Evolutionary conservation across 1,284 basidiomycete genomes (phyloP).

Genomic region (Anthracocystis setariae): DNA sequence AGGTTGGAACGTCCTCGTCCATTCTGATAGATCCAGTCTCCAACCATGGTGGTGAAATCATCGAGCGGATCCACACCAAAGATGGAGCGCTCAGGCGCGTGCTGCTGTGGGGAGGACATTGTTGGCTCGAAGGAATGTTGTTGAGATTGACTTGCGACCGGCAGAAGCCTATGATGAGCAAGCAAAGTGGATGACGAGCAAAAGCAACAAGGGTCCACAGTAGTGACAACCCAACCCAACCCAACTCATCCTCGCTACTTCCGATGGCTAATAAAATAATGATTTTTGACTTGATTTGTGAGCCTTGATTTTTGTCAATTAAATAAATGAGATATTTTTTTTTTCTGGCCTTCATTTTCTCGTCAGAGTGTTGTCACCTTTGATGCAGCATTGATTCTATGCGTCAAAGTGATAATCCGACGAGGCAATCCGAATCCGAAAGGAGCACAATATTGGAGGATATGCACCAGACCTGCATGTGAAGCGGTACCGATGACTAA

Average conservation of each 20-base stretch:
- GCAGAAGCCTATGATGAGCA: no score
- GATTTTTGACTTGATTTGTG: constrained; percentile 2
- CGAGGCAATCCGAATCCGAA: no score
- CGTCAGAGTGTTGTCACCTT: neutral
- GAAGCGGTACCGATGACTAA: no score
- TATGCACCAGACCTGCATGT: no score
- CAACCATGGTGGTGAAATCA: constrained; percentile 90
- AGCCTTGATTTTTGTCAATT: constrained; percentile 5
- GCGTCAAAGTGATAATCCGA: no score
- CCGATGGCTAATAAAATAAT: constrained; percentile 6
- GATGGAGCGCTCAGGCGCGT: constrained; percentile 79
- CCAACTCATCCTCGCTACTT: no score
- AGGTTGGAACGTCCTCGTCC: constrained; percentile 69
- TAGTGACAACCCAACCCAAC: constrained; percentile 11
- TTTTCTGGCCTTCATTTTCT: neutral
- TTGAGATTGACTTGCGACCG: no score
- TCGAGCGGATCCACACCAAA: constrained; percentile 92
- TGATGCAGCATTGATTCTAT: constrained; percentile 16
- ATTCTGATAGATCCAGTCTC: constrained; percentile 79
- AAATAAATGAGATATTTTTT: no score
- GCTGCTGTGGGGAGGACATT: constrained; percentile 38
- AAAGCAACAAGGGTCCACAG: constrained; percentile 1
- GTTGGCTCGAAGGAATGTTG: no score
- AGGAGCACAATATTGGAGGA: no score
- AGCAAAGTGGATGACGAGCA: no score